Evolutionary conservation across 23 red algal species (phyloP), one percentile per base, ranked within the genome.

Genomic region (Rhodosorus marinus): DNA sequence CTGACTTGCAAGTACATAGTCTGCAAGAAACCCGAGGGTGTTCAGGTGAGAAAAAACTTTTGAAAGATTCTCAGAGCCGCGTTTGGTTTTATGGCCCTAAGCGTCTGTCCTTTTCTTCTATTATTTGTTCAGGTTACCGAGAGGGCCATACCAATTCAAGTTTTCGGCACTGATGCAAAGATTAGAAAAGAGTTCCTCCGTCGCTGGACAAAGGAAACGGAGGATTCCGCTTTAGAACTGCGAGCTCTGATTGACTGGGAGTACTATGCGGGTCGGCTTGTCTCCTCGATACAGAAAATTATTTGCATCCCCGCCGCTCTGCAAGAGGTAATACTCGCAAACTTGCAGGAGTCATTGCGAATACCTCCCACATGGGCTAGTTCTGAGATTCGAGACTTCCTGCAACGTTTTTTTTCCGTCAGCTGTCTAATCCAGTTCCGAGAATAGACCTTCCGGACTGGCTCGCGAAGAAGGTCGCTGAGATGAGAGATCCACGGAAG

Each of bases 251-350:
- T 98, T 26, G 90, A 98, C 36, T 98, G 90, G 90, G 63, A 85
- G 54, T 98, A 98, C 64, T 98, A 98, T 49, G 69, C 66, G 9
- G 77, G 65, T 20, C 73, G 90, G 9, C 69, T 85, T 19, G 78
- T 74, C 6, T 72, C 62, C 29, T 67, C 77, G 27, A 65, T 98
- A 24, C 90, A 80, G 14, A 83, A 84, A 33, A 84, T 98, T 20
- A 77, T 98, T 24, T 76, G 63, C 30, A 85, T 98, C 49, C 90
- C 90, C 31, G 90, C 90, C 3, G 90, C 79, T 4, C 52, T 83
- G 21, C 90, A 98, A 40, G 36, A 48, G 24, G 68, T 98, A 5
- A 66, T n/a, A n/a, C n/a, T n/a, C n/a, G n/a, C n/a, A n/a, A n/a
- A n/a, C n/a, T n/a, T n/a, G n/a, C n/a, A n/a, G n/a, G n/a, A n/a